Percentiles rank a stretch among this genome's conserved stretches.
These are phyloP conservation scores for Clathrus columnatus DNA, from an alignment of 768 basidiomycete species.

Conservation along the genomic window DNA sequence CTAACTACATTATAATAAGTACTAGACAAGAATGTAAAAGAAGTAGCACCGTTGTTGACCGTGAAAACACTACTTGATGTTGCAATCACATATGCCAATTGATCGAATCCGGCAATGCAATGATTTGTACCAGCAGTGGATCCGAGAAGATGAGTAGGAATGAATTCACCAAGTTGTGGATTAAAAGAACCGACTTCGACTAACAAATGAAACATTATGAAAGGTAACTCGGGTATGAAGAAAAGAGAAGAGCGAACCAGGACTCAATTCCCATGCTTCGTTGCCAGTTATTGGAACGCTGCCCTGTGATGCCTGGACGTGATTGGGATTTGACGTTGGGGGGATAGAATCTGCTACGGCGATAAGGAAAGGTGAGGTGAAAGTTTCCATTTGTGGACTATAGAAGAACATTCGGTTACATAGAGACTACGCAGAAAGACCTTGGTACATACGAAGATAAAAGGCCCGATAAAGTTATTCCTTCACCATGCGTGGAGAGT, in stretches of 20 bases:
- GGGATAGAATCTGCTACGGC: conserved; percentile 22
- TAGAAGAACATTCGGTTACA: too few relatives aligned
- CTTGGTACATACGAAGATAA: too few relatives aligned
- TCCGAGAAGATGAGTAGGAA: conserved; percentile 37
- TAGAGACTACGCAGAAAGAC: too few relatives aligned
- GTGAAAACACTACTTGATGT: conserved; percentile 32
- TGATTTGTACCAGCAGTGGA: conserved; percentile 14
- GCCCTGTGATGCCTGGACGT: conserved; percentile 16
- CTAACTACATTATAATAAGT: conserved; percentile 5
- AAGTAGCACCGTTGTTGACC: conserved; percentile 11
- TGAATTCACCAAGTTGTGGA: conserved; percentile 36
- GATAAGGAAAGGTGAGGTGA: conserved; percentile 33
- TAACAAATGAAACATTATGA: conserved; percentile 10
- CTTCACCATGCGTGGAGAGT: conserved; percentile 25
- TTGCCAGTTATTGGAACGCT: conserved; percentile 20
- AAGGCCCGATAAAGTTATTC: conserved; percentile 27
- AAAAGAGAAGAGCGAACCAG: too few relatives aligned
- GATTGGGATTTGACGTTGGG: conserved; percentile 18
- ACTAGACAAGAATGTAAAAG: neutral
- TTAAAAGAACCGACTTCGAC: conserved; percentile 36
- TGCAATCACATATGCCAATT: conserved; percentile 28
- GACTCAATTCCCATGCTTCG: conserved; percentile 29
- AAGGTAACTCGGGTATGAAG: neutral
- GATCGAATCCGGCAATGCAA: conserved; percentile 29
- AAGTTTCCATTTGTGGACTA: conserved; percentile 25